Evolutionary conservation across 495 filamentous ascomycete species (phyloP), one percentile per base, ranked within the genome.

Genomic region (Gamarada debralockiae): DNA sequence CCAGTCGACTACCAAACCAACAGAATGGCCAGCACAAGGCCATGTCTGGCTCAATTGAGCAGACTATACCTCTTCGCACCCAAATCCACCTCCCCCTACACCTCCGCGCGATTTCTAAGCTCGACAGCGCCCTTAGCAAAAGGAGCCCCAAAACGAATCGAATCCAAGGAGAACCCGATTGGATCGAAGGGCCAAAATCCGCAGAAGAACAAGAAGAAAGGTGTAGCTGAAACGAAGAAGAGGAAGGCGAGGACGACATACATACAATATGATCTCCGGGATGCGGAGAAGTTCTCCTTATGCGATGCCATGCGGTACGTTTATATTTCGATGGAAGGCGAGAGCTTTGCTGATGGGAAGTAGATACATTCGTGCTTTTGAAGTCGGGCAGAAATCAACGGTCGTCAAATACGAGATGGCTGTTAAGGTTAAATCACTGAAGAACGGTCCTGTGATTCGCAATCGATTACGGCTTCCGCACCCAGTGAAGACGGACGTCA

Each of bases 231-330:
- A 42, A 77, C 81, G 69, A 82, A 85, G 68, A 79, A 79, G 62
- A 85, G 82, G 69, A 89, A 87, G 67, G 70, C 72, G 49, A 76
- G 76, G 48, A 78, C 67, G 54, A 80, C 75, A 54, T 96, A 80
- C 66, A 75, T 66, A 21, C 73, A 84, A 49, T 74, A 77, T 61
- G 73, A 84, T 66, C 29, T 90, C 61, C 72, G 76, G 63, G 59
- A 78, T 57, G 71, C 82, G 57, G 72, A 89, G 31, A 82, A 88
- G 57, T 93, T 82, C 65, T 77, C 88, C 4, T 77, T 98, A 10
- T 87, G 87, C 58, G 93, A 98, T 74, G 93, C 93, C 6, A 95
- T 98, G 84, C 81, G 92, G 88, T 92, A 79, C 41, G 79, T n/a
- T 22, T 27, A 6, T 38, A 20, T 38, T n/a, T 50, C 37, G 18